These are phyloP conservation scores for Sporothrix mexicana DNA, from an alignment of 2,329 filamentous ascomycete species.

Conservation along the genomic window DNA sequence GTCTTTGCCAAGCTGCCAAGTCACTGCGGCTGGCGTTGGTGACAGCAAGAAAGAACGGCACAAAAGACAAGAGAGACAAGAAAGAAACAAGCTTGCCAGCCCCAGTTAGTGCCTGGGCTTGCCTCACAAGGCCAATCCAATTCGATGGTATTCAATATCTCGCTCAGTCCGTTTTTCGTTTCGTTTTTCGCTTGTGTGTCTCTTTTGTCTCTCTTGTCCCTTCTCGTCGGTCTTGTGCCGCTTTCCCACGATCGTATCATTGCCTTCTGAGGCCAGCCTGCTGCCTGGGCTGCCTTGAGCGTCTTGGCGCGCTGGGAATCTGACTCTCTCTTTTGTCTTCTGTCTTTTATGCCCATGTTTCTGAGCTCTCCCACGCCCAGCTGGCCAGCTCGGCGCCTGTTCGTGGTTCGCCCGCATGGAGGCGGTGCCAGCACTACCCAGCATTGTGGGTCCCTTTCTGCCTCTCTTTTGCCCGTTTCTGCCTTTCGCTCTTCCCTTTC, in stretches of 20 bases:
- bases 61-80: background rate
- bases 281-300: constrained; percentile 16
- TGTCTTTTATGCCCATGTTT: background rate
- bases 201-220: background rate
- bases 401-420: constrained; percentile 13
- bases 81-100: constrained; percentile 5
- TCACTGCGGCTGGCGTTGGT: constrained; percentile 10
- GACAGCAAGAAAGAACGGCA: too few species aligned
- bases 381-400: background rate
- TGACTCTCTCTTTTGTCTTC: background rate
- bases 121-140: too few species aligned
- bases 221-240: background rate
- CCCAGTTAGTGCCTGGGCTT: background rate
- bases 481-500: background rate
- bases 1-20: constrained; percentile 7
- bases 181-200: background rate
- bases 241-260: background rate
- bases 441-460: background rate
- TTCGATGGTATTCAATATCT: background rate
- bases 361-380: too few species aligned
- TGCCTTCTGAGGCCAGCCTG: background rate
- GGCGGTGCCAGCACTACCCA: constrained; percentile 10
- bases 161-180: background rate
- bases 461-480: background rate
- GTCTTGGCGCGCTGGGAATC: background rate